These are phyloP conservation scores for Agapanthus africanus DNA, from an alignment of 106 monocot species.

Conservation along the genomic window DNA sequence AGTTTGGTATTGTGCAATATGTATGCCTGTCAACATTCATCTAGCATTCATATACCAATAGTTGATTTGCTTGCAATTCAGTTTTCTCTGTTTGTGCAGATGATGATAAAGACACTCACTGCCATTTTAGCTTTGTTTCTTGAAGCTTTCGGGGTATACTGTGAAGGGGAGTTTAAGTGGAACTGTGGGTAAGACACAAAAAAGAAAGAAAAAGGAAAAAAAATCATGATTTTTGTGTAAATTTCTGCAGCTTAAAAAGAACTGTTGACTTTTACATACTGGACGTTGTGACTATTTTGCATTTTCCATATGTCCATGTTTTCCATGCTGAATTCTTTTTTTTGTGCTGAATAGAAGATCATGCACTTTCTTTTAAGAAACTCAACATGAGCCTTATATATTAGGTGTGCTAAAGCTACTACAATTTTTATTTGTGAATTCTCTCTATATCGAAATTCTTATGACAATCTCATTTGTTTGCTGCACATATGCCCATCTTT, in stretches of 20 bases:
- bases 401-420: no score
- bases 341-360: neutral
- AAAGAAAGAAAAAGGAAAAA: no score
- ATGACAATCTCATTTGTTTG: no score
- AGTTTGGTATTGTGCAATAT: slow-evolving; percentile 95
- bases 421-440: no score
- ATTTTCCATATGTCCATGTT: no score
- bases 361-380: neutral
- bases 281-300: no score
- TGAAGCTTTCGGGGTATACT: slow-evolving; percentile 73
- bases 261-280: no score
- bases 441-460: no score
- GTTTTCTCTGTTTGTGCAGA: slow-evolving; percentile 34
- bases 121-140: slow-evolving; percentile 65
- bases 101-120: slow-evolving; percentile 83
- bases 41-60: neutral
- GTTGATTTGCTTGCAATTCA: neutral
- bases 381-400: neutral
- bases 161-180: slow-evolving; percentile 84
- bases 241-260: no score
- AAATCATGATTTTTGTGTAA: no score
- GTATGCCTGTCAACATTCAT: slow-evolving; percentile 31
- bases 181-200: slow-evolving; percentile 59
- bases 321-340: no score
- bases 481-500: no score